Base-by-base conservation (phyloP, 78 protist genomes). In the Dictyostelium capitatum region DNA sequence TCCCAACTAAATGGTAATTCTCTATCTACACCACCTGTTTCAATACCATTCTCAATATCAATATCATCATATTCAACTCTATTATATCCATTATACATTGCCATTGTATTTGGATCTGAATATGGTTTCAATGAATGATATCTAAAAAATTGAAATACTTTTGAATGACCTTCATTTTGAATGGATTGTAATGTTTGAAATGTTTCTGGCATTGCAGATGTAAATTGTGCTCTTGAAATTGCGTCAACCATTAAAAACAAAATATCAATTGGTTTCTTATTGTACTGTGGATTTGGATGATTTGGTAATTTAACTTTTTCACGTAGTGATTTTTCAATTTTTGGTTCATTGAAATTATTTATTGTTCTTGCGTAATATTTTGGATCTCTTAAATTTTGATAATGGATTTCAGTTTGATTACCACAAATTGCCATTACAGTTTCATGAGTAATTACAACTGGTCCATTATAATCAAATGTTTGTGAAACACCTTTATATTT, bases 61-160 rank as follows among this genome's bases (percentile, higher is more conserved):
- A 51, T 10, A 19, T 84, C 77, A 23, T 43, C 54, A 41, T 77
- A 64, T 10, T 14, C 30, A 12, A 84, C 23, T 11, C 65, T 15
- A 51, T 90, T 90, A 6, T 54, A 82, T 3, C 95, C 95, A 32
- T 70, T 64, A 41, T 82, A 90, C 90, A 90, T 90, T 32, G 95
- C 89, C 41, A 50, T 46, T 11, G 82, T 79, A 15, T 90, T 90
- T 50, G 80, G 78, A 32, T 77, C 75, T 15, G 90, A 65, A 30
- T 37, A 67, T 17, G 80, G 82, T 28, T 51, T 59, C 48, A 90
- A 48, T 20, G 95, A 80, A 59, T 90, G 95, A 54, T 90, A 90
- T 46, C 89, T 56, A 53, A 81, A 59, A 20, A 90, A 90, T 48
- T 90, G 95, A 59, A 81, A 90, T 23, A 90, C 75, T 6, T 20